Percentiles rank a stretch among this genome's conserved stretches.
phyloP scores from a whole-genome alignment of 257 asterid species.

The Rauvolfia tetraphylla region DNA sequence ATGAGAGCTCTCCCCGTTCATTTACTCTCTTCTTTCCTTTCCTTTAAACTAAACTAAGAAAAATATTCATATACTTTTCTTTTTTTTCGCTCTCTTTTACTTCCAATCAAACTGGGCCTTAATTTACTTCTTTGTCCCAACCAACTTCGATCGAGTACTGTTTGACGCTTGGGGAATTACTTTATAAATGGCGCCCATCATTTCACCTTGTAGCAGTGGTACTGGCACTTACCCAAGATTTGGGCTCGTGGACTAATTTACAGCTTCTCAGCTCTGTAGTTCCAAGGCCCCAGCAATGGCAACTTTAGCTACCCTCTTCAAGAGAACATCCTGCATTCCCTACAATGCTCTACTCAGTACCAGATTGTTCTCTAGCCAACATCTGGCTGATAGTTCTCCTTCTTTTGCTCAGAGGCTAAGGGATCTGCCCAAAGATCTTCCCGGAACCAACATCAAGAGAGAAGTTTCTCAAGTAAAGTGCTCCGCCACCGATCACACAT shows the following conservation, averaged over 20 bases:
- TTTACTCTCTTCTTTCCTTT: too few relatives aligned
- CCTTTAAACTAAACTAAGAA: too few relatives aligned
- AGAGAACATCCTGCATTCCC: constrained; percentile 29
- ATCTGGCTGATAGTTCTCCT: constrained; percentile 38
- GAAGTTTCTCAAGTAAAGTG: constrained; percentile 62
- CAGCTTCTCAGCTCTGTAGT: not conserved
- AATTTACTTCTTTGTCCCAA: too few relatives aligned
- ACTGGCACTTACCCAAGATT: too few relatives aligned
- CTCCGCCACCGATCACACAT: not conserved
- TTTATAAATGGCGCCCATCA: too few relatives aligned
- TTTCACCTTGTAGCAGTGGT: too few relatives aligned
- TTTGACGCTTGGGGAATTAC: too few relatives aligned
- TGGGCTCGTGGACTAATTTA: not conserved
- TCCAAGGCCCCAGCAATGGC: constrained; percentile 41
- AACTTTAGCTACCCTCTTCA: constrained; percentile 37
- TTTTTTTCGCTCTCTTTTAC: too few relatives aligned
- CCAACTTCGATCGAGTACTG: too few relatives aligned
- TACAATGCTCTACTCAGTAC: constrained; percentile 21
- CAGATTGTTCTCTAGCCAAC: constrained; percentile 29
- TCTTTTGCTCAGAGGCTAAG: constrained; percentile 69
- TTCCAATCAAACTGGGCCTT: too few relatives aligned
- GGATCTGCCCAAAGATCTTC: constrained; percentile 71
- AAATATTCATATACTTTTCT: too few relatives aligned
- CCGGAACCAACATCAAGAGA: constrained; percentile 76
- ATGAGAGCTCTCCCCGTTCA: too few relatives aligned